Percentiles rank a stretch among this genome's conserved stretches.
These are phyloP conservation scores for Colletotrichum viniferum DNA, from an alignment of 2,329 filamentous ascomycete genomes.

Conservation along the genomic window DNA sequence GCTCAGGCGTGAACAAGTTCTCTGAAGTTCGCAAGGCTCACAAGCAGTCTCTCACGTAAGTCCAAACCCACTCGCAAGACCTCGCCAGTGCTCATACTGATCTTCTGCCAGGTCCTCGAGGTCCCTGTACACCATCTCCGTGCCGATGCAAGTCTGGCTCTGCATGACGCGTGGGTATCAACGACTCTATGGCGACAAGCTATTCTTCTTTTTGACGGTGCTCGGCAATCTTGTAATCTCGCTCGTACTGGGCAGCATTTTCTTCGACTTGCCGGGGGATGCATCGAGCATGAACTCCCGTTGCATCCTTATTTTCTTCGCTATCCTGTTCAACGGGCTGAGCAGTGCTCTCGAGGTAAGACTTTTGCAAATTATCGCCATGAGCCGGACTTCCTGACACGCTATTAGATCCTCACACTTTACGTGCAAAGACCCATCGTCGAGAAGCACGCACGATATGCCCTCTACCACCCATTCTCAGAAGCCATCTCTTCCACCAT, in stretches of 20 bases:
- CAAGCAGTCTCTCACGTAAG: constrained; percentile 58
- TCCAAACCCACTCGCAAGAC: rapidly evolving
- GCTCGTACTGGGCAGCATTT: constrained; percentile 69
- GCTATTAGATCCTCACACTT: constrained; percentile 21
- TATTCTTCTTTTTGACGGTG: constrained; percentile 70
- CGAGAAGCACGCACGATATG: constrained; percentile 30
- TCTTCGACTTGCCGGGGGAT: constrained; percentile 60
- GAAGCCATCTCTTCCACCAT: constrained; percentile 14
- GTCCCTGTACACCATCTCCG: constrained; percentile 66
- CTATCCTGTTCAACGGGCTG: constrained; percentile 36
- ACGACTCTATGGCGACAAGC: constrained; percentile 61
- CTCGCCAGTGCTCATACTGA: background rate
- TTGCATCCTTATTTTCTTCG: constrained; percentile 29
- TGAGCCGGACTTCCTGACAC: background rate
- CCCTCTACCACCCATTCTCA: constrained; percentile 34
- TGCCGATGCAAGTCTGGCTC: constrained; percentile 62
- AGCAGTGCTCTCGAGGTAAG: constrained; percentile 24
- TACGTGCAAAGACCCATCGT: constrained; percentile 28
- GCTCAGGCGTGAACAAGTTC: background rate
- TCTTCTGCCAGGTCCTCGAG: background rate
- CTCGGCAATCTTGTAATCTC: constrained; percentile 7
- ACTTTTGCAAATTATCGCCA: rapidly evolving
- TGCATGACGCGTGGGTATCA: constrained; percentile 62
- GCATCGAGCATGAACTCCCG: constrained; percentile 59
- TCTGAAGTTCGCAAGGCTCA: background rate